Conservation (phyloP, 768 basidiomycete species). For the Leccinum sublutescens region DNA sequence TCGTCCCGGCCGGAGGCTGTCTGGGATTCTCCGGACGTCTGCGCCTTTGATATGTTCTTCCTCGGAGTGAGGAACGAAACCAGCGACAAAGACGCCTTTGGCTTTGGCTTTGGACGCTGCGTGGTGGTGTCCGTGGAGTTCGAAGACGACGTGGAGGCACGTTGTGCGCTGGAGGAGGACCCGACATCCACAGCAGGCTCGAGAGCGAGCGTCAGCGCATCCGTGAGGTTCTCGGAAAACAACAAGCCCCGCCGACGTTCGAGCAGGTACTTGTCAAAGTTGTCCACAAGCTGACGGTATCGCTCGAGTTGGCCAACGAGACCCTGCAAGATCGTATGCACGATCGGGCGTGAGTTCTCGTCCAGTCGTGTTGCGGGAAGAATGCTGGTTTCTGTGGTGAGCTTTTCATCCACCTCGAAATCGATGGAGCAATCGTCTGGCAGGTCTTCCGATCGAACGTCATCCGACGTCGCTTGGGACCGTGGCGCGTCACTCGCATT, state of each 20-base stretch:
- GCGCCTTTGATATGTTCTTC: slow-evolving; percentile 51
- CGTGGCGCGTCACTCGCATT: slow-evolving; percentile 41
- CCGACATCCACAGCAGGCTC: slow-evolving; percentile 55
- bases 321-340: slow-evolving; percentile 78
- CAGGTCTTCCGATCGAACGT: slow-evolving; percentile 39
- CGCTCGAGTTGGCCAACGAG: slow-evolving; percentile 79
- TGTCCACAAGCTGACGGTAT: slow-evolving; percentile 69
- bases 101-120: slow-evolving; percentile 45
- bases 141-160: slow-evolving; percentile 27
- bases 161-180: slow-evolving; percentile 10
- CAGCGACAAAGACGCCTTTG: slow-evolving; percentile 59
- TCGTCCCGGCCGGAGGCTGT: slow-evolving; percentile 42
- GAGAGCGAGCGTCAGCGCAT: slow-evolving; percentile 75
- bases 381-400: slow-evolving; percentile 53
- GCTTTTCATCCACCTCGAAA: slow-evolving; percentile 63
- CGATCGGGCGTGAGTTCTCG: slow-evolving; percentile 69
- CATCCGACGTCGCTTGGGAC: slow-evolving; percentile 7
- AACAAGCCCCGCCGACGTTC: slow-evolving; percentile 88
- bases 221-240: slow-evolving; percentile 89
- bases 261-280: slow-evolving; percentile 80
- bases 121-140: slow-evolving; percentile 33
- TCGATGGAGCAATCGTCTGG: slow-evolving; percentile 84
- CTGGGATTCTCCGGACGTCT: slow-evolving; percentile 38
- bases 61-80: slow-evolving; percentile 80
- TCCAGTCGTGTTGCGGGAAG: slow-evolving; percentile 70